Conservation (phyloP, 768 basidiomycete genomes). For the Lentinula detonsa region DNA sequence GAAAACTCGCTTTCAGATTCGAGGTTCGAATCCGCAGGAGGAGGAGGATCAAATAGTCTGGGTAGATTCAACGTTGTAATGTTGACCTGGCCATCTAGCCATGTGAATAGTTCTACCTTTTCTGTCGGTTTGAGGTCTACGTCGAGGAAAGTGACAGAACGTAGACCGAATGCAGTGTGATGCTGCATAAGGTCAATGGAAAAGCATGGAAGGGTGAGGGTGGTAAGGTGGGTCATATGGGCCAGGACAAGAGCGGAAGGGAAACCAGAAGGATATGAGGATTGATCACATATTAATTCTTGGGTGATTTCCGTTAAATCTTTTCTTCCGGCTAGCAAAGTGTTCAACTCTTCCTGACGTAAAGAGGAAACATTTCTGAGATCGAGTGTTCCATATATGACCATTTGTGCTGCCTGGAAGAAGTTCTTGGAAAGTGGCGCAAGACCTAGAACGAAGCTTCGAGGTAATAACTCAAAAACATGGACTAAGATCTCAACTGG, state of each 20-base stretch:
- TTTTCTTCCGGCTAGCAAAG: conserved; percentile 28
- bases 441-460: conserved; percentile 18
- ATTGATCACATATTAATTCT: conserved; percentile 28
- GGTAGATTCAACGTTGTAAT: conserved; percentile 34
- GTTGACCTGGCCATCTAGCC: conserved; percentile 38
- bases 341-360: conserved; percentile 29
- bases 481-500: conserved; percentile 27
- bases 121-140: conserved; percentile 24
- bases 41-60: conserved; percentile 6
- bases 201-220: conserved; percentile 36
- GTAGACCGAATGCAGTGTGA: conserved; percentile 36
- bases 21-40: background rate
- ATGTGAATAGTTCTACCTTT: conserved; percentile 26
- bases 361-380: conserved; percentile 21
- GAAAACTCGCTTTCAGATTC: background rate
- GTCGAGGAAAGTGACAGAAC: conserved; percentile 31
- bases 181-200: conserved; percentile 34
- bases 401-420: conserved; percentile 22
- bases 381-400: conserved; percentile 29
- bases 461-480: conserved; percentile 30
- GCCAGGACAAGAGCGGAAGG: conserved; percentile 38
- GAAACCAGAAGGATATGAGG: conserved; percentile 25
- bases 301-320: conserved; percentile 35
- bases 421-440: conserved; percentile 29
- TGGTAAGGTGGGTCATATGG: conserved; percentile 37